Evolutionary conservation across 139 green algal species (phyloP), one percentile per base, ranked within the genome.

Genomic region (Coelastrella sp.): DNA sequence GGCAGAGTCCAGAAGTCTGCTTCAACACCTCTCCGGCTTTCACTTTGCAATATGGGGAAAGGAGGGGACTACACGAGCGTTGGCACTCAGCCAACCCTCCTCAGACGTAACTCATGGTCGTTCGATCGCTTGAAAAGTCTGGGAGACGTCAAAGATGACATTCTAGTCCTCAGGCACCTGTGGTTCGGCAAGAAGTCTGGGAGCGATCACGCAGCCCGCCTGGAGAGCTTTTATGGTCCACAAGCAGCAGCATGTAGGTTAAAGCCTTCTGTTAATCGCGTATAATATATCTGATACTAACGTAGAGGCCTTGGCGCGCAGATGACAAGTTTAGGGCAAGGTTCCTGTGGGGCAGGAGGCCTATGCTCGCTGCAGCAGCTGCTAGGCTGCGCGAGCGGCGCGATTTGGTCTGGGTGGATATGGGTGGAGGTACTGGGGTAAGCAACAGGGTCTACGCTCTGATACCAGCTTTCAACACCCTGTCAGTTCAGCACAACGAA

Each of bases 281-380:
- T 61, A 83, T 22, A 56, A 32, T 59, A 23, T 3, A 56, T 4
- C 10, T 56, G 14, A 68, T 71, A 61, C n/a, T 91, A 14, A 74
- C 77, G 13, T 57, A 11, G n/a, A 17, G 23, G n/a, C 47, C 83
- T 60, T 75, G 47, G 86, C 22, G 64, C 87, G 89, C 97, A 99
- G 97, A 99, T 92, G 98, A 99, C 93, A 95, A 94, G 47, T 99
- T 99, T 90, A 93, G 98, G 2, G 92, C 93, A 23, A 97, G 95
- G 74, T 99, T 99, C 91, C 93, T 99, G 54, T 99, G 98, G 97
- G 98, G 97, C 20, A 93, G 98, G 11, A 95, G 95, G 82, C 96
- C 96, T 5, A 97, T 99, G 96, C 96, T 99, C 11, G 97, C 97
- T 14, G 97, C 98, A 3, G 95, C 90, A 80, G 97, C 98, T 32